Evolutionary conservation across 768 basidiomycete genomes (phyloP).

Genomic region (Panaeolus cyanescens): DNA sequence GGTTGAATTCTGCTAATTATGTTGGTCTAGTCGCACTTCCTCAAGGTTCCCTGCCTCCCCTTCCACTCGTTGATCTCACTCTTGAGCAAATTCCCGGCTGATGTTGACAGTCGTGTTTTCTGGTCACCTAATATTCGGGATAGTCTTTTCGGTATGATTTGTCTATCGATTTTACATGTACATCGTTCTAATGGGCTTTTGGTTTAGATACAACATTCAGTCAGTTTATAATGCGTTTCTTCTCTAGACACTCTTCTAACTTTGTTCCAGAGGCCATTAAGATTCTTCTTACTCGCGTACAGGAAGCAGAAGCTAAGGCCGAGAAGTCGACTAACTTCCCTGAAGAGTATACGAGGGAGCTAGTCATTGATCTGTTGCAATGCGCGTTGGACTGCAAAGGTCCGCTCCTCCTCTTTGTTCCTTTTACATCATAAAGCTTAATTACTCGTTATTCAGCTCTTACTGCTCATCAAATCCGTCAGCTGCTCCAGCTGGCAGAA

Average conservation of each 20-base stretch:
- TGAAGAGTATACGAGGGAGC: conserved; percentile 39
- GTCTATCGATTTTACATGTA: background rate
- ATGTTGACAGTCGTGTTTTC: conserved; percentile 75
- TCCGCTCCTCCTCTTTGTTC: conserved; percentile 24
- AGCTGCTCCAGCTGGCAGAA: conserved; percentile 46
- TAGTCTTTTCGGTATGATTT: conserved; percentile 60
- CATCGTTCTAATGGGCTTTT: background rate
- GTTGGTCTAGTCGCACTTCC: conserved; percentile 69
- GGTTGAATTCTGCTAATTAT: conserved; percentile 12
- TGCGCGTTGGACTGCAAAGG: conserved; percentile 61
- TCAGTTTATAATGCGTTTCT: conserved; percentile 14
- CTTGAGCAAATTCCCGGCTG: conserved; percentile 76
- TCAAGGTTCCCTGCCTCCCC: conserved; percentile 82
- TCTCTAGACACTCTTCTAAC: conserved; percentile 8
- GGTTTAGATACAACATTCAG: conserved; percentile 39
- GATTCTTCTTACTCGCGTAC: conserved; percentile 53
- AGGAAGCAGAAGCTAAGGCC: conserved; percentile 28
- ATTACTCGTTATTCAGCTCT: conserved; percentile 49
- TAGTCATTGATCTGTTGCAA: conserved; percentile 45
- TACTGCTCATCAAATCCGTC: conserved; percentile 58
- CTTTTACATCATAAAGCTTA: conserved; percentile 1
- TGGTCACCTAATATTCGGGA: conserved; percentile 68
- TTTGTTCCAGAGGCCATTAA: conserved; percentile 50
- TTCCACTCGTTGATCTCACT: conserved; percentile 79
- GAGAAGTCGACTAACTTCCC: conserved; percentile 23